Evolutionary conservation across 2,329 filamentous ascomycete genomes (phyloP), one percentile per base, ranked within the genome.

Genomic region (Alternaria brassicae): DNA sequence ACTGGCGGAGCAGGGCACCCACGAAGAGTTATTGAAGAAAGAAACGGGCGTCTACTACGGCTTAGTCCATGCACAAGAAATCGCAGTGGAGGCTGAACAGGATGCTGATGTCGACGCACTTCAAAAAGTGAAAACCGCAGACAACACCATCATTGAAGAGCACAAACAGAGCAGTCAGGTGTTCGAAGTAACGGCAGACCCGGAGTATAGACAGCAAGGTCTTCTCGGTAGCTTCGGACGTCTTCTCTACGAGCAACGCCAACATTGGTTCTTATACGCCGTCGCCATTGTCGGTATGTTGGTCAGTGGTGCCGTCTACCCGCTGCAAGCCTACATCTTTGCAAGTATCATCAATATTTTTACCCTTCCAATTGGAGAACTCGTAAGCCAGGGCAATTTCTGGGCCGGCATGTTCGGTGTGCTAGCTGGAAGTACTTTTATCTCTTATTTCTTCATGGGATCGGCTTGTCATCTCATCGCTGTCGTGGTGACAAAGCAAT

Each of bases 1-100:
- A 52, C 85, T 92, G 0, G 83, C 89, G 8, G 91, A 96, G 74
- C 81, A 89, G 66, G 92, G 92, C 0, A 92, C 86, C 0, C 92
- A 96, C 65, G 86, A 92, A 6, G 84, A 87, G 41, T 83, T 96
- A 0, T 81, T 96, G 1, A 74, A 81, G 3, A 78, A 83, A 36
- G 81, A 87, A 4, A 81, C 80, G 3, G 87, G 90, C 1, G 82
- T 90, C 17, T 94, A 94, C 69, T 84, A 84, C 36, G 84, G 84
- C 2, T 83, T 93, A 5, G 90, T 93, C 2, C 80, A 83, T 4
- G 83, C 77, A 4, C 77, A 79, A 51, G 66, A 73, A 12, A 69
- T 79, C 21, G 63, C 73, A 3, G 66, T 73, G 56, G 63, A 70
- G 39, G 60, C 61, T 3, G 63, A 69, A 28, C 67, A 70, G 6